Base-by-base conservation (phyloP, 768 basidiomycete species). In the Boletus tylopilopsis region DNA sequence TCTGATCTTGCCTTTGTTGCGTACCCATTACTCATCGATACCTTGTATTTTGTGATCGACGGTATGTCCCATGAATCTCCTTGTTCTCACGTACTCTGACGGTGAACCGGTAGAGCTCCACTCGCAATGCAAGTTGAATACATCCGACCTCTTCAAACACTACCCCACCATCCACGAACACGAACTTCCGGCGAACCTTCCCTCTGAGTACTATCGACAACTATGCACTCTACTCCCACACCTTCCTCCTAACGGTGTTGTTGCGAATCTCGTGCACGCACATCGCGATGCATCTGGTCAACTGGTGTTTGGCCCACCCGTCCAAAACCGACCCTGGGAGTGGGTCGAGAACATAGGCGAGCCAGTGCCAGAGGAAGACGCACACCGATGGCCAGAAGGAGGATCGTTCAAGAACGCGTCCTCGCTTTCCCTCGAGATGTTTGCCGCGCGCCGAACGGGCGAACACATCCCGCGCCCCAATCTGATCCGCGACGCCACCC, bases 291-390 rank as follows among this genome's bases (percentile, higher is more conserved):
- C 68, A 2, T 69, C 68, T 12, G 85, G 85, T 0, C 72, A 75
- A 16, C 51, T 80, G 5, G 60, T 80, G 3, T 70, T 73, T 51
- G 75, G 77, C 18, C 61, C 68, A 5, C 74, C 78, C 2, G 84
- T 90, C 16, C 72, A 79, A 49, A 87, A 90, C 66, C 78, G 82
- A 27, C 87, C 90, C 4, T 92, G 89, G 89, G 89, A 92, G 64
- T 91, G 89, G 88, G 80, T 84, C 7, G 89, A 92, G 65, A 80
- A 85, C 61, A 60, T 90, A 4, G 87, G 87, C 9, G 59, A 70
- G 11, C 55, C 71, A 4, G 76, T 37, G 0, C 27, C 78, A 23
- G 62, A 73, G 10, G 76, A 72, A 25, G 76, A 77, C 10, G 71
- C 71, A 27, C 68, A 75, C 22, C 66, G 66, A 23, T 72, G 73